Evolutionary conservation across 169 alveolate genomes (phyloP), one percentile per base, ranked within the genome.

Genomic region (Plasmodium blacklocki): DNA sequence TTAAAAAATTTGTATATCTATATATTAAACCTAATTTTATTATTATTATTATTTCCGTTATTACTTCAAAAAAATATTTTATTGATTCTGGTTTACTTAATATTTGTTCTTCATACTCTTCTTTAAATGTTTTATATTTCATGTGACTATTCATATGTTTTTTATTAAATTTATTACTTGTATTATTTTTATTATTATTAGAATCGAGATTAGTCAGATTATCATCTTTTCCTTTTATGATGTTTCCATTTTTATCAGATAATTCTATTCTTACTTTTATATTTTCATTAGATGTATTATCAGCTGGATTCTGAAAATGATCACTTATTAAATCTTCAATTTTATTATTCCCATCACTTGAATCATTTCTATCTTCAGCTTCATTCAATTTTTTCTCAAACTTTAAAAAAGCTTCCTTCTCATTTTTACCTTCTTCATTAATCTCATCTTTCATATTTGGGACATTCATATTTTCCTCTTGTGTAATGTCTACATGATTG

Each of bases 1-100:
- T 64, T 9, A 76, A 5, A 64, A 63, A 64, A 19, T 62, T 15
- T 1, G 71, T 76, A 52, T 7, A 76, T 5, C 88, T 49, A 21
- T 76, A 15, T 14, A 76, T 50, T 15, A 76, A n/a, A 19, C 88
- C 88, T 56, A 76, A 7, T 67, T 50, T 76, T 21, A 76, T 58
- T 26, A 76, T 63, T 2, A 56, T 54, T 6, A 26, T 8, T 21
- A 64, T 67, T 19, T 76, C 88, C 1, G 66, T 47, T 56, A 76
- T 19, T 11, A 76, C 21, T 12, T 76, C 88, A 58, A 76, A 76
- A 56, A 76, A 64, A 15, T 63, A 47, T 50, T 49, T 63, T 63
- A 76, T 63, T 0, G 67, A 50, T 19, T 76, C 88, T 11, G 74
- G 88, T 49, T 75, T 64, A 23, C 47, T 75, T 15, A 62, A 45